Conservation (phyloP, 495 filamentous ascomycete species). For the Aspergillus conjunctus region DNA sequence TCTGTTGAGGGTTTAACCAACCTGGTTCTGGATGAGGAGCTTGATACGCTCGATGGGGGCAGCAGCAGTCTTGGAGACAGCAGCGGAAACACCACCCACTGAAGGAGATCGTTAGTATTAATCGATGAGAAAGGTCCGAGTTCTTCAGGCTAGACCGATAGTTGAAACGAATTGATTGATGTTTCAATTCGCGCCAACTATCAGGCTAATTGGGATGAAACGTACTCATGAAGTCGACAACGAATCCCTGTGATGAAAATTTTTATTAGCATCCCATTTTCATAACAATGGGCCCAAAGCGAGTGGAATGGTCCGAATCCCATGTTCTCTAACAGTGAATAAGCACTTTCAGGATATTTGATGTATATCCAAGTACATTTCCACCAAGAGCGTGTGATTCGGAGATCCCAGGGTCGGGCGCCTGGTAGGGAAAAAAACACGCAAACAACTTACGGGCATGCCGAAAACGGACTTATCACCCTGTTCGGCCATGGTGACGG, state of each 20-base stretch:
- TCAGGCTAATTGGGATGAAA: conserved; percentile 32
- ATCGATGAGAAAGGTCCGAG: background rate
- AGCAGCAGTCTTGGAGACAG: conserved; percentile 99
- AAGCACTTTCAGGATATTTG: background rate
- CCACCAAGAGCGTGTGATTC: conserved; percentile 15
- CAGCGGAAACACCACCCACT: conserved; percentile 99
- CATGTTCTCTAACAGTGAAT: background rate
- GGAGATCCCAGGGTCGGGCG: conserved; percentile 17
- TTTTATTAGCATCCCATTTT: conserved; percentile 37
- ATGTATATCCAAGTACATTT: conserved; percentile 5
- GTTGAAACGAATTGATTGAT: conserved; percentile 14
- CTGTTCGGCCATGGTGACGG: conserved; percentile 54
- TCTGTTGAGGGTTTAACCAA: conserved; percentile 41
- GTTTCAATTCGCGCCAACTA: conserved; percentile 12
- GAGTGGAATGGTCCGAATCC: conserved; percentile 5
- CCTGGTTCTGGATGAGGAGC: conserved; percentile 99
- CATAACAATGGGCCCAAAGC: background rate
- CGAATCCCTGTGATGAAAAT: conserved; percentile 53
- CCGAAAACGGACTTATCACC: conserved; percentile 81
- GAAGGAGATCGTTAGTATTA: conserved; percentile 37
- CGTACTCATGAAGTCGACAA: conserved; percentile 98
- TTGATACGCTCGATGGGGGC: conserved; percentile 99
- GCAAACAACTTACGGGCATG: conserved; percentile 64
- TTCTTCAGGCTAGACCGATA: background rate
- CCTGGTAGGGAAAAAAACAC: conserved; percentile 1